Evolutionary conservation across 768 basidiomycete genomes (phyloP), one percentile per base, ranked within the genome.

Genomic region (Russula sp.): DNA sequence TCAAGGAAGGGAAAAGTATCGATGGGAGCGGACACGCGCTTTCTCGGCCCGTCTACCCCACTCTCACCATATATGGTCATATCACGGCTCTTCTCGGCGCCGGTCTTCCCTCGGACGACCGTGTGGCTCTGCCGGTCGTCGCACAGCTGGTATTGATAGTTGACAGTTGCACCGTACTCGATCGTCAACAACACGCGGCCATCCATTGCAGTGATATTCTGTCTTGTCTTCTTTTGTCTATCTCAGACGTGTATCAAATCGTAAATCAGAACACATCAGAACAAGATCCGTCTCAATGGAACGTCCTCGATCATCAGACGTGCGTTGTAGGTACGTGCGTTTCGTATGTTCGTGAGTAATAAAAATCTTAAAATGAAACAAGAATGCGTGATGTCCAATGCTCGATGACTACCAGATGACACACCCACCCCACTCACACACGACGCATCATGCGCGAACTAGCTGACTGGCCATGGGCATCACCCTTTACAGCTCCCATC

Each of bases 331-430:
- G 48, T 28, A 24, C 22, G 34, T 13, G n/a, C 59, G 52, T 30
- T 50, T 32, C 58, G 36, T 64, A 32, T 52, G 20, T 64, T 56
- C 64, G 59, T 65, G 59, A 64, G 64, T 65, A 56, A 56, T 16
- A 18, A 4, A 26, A 28, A 28, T n/a, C 32, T 30, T 24, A 46
- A 36, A 24, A 22, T 53, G 16, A 53, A 64, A 59, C 24, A 36
- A 58, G 28, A 57, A 57, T n/a, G 61, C 57, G n/a, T 22, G 46
- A 20, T 44, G 44, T 34, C 22, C 5, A 40, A 9, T 24, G 22
- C 8, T 18, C 18, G 3, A 13, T 5, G 38, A 40, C 16, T 40
- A 18, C 38, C 16, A 0, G 14, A 38, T 38, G 38, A 40, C 38
- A 18, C 38, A 40, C 38, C 16, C 16, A 18, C 14, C 34, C 11